Evolutionary conservation across 2,329 filamentous ascomycete species (phyloP).

Genomic region (Colletotrichum orchidophilum): DNA sequence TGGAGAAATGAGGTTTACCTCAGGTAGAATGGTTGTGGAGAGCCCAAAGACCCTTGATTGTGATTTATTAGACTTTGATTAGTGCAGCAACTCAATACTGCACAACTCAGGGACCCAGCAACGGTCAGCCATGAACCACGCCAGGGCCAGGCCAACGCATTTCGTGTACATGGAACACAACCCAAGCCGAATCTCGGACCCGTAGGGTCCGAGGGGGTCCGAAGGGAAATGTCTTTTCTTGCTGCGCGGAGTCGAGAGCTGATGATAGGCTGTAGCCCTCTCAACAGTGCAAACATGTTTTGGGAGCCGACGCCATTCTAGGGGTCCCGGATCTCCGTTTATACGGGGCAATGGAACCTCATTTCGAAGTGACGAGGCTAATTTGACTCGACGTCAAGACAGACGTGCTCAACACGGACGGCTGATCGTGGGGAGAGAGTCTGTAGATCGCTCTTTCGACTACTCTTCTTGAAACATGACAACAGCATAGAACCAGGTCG

Average conservation of each 20-base stretch:
- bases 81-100: neutral
- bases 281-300: too few species aligned
- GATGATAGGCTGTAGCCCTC: too few species aligned
- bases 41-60: neutral
- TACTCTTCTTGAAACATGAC: neutral
- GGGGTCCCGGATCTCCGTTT: neutral
- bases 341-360: neutral
- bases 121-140: neutral
- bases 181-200: neutral
- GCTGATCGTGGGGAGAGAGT: neutral
- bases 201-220: too few species aligned
- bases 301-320: neutral
- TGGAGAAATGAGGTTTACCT: slow-evolving; percentile 7
- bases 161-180: neutral
- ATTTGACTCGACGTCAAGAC: neutral
- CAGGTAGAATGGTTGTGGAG: neutral
- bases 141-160: neutral
- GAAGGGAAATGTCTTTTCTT: too few species aligned
- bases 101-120: neutral
- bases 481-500: neutral
- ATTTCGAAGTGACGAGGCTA: neutral
- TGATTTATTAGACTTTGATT: neutral
- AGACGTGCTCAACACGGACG: neutral
- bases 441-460: neutral
- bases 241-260: too few species aligned